phyloP scores from a whole-genome alignment of 2,329 filamentous ascomycete genomes.

The Eutypella sp. region DNA sequence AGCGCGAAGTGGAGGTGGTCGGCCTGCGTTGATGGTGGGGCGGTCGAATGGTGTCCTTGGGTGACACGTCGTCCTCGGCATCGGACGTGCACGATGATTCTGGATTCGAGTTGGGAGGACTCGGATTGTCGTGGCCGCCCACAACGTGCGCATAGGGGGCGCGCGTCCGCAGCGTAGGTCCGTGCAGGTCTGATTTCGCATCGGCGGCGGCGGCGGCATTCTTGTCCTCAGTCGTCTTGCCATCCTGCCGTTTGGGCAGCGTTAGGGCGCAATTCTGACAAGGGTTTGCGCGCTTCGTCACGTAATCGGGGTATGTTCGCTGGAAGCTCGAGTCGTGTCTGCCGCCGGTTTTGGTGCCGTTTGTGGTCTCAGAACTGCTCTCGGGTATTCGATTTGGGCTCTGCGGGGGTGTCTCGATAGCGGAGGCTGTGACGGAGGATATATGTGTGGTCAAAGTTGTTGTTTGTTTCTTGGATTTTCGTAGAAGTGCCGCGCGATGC shows the following conservation, averaged over 20 bases:
- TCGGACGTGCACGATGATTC: slow-evolving; percentile 44
- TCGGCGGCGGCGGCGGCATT: slow-evolving; percentile 13
- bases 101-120: slow-evolving; percentile 49
- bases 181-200: slow-evolving; percentile 34
- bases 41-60: slow-evolving; percentile 15
- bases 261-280: slow-evolving; percentile 67
- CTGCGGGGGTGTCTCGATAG: slow-evolving; percentile 53
- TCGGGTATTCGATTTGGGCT: slow-evolving; percentile 44
- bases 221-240: slow-evolving; percentile 15
- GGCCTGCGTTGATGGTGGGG: slow-evolving; percentile 36
- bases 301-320: slow-evolving; percentile 61
- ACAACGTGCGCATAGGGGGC: slow-evolving; percentile 57
- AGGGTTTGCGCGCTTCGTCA: slow-evolving; percentile 57
- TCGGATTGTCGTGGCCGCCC: slow-evolving; percentile 37
- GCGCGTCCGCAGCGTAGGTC: slow-evolving; percentile 55
- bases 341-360: slow-evolving; percentile 15
- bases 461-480: slow-evolving; percentile 28
- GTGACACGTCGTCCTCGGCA: slow-evolving; percentile 40
- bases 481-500: slow-evolving; percentile 37
- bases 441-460: slow-evolving; percentile 20
- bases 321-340: slow-evolving; percentile 56
- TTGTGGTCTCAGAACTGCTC: slow-evolving; percentile 16
- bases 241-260: slow-evolving; percentile 45
- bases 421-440: slow-evolving; percentile 30
- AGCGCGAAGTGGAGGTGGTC: slow-evolving; percentile 45